Conservation (phyloP, 106 monocot species). For the Dendrobium nobile region DNA sequence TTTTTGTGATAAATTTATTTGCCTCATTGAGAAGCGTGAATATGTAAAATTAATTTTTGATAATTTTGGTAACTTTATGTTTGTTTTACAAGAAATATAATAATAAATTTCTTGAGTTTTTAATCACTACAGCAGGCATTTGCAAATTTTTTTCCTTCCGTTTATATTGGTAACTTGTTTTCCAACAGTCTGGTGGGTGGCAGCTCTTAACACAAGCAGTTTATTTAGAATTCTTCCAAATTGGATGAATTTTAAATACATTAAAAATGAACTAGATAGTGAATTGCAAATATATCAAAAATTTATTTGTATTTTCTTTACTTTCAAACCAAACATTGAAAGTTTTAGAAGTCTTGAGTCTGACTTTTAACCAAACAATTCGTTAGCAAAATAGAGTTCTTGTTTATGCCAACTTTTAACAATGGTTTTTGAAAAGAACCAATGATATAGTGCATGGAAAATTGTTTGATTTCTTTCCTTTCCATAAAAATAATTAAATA, state of each 20-base stretch:
- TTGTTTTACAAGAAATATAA: not conserved
- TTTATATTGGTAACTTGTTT: not conserved
- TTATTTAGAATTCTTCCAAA: too few species aligned
- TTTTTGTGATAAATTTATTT: not conserved
- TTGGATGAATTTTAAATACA: too few species aligned
- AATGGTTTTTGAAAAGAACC: not conserved
- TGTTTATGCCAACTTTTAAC: not conserved
- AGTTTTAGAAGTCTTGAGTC: too few species aligned
- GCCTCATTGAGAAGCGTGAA: not conserved
- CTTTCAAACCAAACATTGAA: too few species aligned
- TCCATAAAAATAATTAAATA: not conserved
- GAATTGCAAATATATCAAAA: too few species aligned
- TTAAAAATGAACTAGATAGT: too few species aligned
- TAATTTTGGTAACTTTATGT: not conserved
- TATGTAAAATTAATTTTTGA: not conserved
- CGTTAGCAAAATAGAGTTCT: not conserved
- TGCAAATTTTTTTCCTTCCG: not conserved
- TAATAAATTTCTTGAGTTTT: not conserved
- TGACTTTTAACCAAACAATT: too few species aligned
- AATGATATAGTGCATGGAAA: not conserved
- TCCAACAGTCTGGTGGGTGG: not conserved
- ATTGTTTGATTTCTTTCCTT: not conserved
- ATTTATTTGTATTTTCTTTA: too few species aligned
- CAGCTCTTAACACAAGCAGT: too few species aligned
- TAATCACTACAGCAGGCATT: not conserved